phyloP scores from a whole-genome alignment of 1,284 basidiomycete species.

The Wallemia mellicola region DNA sequence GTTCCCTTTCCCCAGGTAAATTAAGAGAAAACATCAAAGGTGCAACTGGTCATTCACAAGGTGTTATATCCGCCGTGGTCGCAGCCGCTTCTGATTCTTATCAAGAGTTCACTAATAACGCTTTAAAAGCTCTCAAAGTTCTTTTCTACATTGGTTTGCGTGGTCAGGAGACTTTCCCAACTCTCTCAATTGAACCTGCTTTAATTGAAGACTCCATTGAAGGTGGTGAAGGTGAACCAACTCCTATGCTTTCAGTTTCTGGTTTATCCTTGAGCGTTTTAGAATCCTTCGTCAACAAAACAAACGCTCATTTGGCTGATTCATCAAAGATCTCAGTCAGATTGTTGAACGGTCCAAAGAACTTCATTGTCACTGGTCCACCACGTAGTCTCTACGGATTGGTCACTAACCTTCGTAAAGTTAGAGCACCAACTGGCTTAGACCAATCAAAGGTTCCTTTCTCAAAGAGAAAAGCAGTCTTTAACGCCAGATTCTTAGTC shows the following conservation, averaged over 20 bases:
- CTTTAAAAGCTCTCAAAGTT: slow-evolving; percentile 57
- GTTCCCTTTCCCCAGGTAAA: slow-evolving; percentile 45
- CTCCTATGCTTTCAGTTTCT: slow-evolving; percentile 72
- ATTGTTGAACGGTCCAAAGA: slow-evolving; percentile 66
- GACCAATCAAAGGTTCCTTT: slow-evolving; percentile 84
- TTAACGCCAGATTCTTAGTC: slow-evolving; percentile 72
- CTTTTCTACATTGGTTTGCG: slow-evolving; percentile 80
- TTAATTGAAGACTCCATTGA: slow-evolving; percentile 66
- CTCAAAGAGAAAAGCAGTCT: slow-evolving; percentile 80
- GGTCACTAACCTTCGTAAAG: slow-evolving; percentile 61
- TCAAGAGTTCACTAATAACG: slow-evolving; percentile 42
- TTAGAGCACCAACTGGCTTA: slow-evolving; percentile 52
- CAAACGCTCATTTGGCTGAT: slow-evolving; percentile 52
- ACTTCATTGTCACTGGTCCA: slow-evolving; percentile 78
- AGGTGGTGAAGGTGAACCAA: slow-evolving; percentile 71
- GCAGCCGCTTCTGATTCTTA: slow-evolving; percentile 50
- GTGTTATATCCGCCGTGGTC: slow-evolving; percentile 68
- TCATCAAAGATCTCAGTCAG: slow-evolving; percentile 60
- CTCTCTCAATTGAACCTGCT: slow-evolving; percentile 59
- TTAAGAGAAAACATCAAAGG: slow-evolving; percentile 47
- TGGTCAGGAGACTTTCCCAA: slow-evolving; percentile 82
- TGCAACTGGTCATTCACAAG: slow-evolving; percentile 87
- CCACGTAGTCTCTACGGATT: slow-evolving; percentile 77
- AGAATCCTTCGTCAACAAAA: slow-evolving; percentile 52
- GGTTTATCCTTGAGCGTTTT: slow-evolving; percentile 52